Evolutionary conservation across 805 yeast species (phyloP), one percentile per base, ranked within the genome.

Genomic region (Kodamaea hsintzibuensis): DNA sequence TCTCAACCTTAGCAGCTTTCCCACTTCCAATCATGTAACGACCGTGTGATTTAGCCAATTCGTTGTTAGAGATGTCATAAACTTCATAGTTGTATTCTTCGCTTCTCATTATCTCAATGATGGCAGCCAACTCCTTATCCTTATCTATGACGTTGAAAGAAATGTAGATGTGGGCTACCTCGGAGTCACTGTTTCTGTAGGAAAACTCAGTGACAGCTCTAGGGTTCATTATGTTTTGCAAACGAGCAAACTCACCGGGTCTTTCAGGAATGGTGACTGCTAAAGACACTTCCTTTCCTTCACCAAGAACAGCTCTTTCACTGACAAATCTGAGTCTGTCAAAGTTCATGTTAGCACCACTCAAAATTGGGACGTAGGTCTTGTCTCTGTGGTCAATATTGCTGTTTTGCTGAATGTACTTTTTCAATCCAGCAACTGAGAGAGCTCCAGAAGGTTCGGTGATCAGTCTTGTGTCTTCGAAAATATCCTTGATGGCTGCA

Each of bases 341-440:
- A 67, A 95, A 95, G 75, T 96, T 93, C 96, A 95, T 92, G 72
- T 95, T 95, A 37, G 99, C 99, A 55, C 99, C 99, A 17, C 96
- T 88, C 53, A 95, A 77, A 18, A 95, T 80, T 6, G 98, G 93
- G 40, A 89, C 87, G 63, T 90, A 91, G 1, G 90, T 84, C 58
- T 85, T 82, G 48, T 77, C 72, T 3, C 84, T 73, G 63, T 89
- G 96, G 62, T 88, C 89, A 40, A 84, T 77, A 52, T 88, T 89
- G 7, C 89, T 88, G 62, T 87, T 84, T 22, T 72, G 67, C 19
- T 81, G 78, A 39, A 93, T 80, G 68, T 91, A 95, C 63, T 86
- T 86, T 66, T 90, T 91, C 78, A 92, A 71, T 52, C 98, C 99
- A 1, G 99, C 99, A 47, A 93, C 97, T 2, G 96, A 79, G 70